These are phyloP conservation scores for Dryas drummondii DNA, from an alignment of 306 rosid species.

Conservation along the genomic window DNA sequence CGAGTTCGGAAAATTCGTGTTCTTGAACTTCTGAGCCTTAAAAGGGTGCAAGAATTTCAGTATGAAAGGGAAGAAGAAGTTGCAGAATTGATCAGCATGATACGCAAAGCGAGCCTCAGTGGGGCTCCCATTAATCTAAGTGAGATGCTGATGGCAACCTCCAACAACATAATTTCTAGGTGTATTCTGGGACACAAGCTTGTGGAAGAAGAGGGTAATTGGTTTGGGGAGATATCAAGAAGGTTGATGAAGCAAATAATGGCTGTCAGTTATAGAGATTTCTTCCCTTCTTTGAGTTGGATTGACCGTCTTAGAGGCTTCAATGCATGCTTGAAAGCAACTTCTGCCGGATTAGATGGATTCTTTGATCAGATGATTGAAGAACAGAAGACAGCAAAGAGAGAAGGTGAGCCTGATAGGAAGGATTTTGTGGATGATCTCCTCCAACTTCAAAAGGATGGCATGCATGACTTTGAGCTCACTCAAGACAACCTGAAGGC, in stretches of 20 bases:
- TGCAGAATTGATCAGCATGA: not conserved
- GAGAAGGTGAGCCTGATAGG: not conserved
- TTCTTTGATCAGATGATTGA: slow-evolving; percentile 33
- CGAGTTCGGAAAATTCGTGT: slow-evolving; percentile 18
- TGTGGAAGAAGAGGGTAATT: slow-evolving; percentile 16
- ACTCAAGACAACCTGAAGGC: slow-evolving; percentile 23
- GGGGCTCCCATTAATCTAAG: slow-evolving; percentile 6
- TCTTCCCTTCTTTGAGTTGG: slow-evolving; percentile 41
- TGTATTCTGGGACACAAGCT: not conserved
- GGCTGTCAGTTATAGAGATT: slow-evolving; percentile 37
- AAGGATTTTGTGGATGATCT: slow-evolving; percentile 26
- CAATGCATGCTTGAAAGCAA: slow-evolving; percentile 9
- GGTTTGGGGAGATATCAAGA: slow-evolving; percentile 6
- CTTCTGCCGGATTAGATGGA: slow-evolving; percentile 14
- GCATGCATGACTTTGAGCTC: slow-evolving; percentile 12
- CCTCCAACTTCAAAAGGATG: slow-evolving; percentile 16
- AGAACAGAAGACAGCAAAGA: slow-evolving; percentile 23
- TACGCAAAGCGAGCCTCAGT: not conserved
- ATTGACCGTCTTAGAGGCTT: slow-evolving; percentile 37
- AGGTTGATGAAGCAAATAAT: slow-evolving; percentile 6
- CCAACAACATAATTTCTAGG: not conserved
- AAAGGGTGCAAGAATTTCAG: slow-evolving; percentile 13
- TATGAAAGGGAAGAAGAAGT: slow-evolving; percentile 19
- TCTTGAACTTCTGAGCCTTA: slow-evolving; percentile 22
- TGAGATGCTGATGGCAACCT: not conserved